phyloP scores from a whole-genome alignment of 139 green algal genomes.

The Micractinium sp. region DNA sequence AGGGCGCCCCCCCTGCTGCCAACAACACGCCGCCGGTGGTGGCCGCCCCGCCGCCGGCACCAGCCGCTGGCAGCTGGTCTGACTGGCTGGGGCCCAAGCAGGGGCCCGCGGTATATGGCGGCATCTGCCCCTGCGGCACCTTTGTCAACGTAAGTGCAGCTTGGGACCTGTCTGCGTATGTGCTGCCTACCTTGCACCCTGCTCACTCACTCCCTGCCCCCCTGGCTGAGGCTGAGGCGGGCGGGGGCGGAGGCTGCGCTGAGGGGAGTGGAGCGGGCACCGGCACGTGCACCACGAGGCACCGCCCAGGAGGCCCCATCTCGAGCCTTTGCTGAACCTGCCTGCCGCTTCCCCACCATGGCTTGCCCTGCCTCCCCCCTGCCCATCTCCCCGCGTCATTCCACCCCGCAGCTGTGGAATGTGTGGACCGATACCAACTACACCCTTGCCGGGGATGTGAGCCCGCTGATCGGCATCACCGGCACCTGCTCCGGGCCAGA shows the following conservation, averaged over 20 bases:
- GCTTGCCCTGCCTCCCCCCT: background rate
- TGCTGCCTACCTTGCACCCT: no score
- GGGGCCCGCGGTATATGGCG: background rate
- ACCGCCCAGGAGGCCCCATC: no score
- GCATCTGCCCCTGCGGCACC: slow-evolving; percentile 24
- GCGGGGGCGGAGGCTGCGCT: no score
- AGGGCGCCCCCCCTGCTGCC: no score
- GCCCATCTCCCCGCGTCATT: background rate
- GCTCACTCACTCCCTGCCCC: no score
- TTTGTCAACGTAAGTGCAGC: background rate
- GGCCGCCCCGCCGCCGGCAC: background rate
- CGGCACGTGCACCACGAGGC: no score
- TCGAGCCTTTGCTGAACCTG: no score
- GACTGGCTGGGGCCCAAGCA: background rate
- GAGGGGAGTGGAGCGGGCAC: no score
- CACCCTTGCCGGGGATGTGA: background rate
- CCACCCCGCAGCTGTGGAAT: background rate
- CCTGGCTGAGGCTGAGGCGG: no score
- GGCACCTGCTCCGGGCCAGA: background rate
- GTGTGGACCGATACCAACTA: background rate
- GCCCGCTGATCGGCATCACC: background rate
- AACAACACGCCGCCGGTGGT: background rate
- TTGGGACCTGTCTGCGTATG: background rate
- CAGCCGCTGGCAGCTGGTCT: background rate
- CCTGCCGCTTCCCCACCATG: background rate